A percentile compares a stretch with the other conserved stretches of the same genome.
These are phyloP conservation scores for Citrus sinensis DNA, from an alignment of 345 rosid species.

Conservation along the genomic window DNA sequence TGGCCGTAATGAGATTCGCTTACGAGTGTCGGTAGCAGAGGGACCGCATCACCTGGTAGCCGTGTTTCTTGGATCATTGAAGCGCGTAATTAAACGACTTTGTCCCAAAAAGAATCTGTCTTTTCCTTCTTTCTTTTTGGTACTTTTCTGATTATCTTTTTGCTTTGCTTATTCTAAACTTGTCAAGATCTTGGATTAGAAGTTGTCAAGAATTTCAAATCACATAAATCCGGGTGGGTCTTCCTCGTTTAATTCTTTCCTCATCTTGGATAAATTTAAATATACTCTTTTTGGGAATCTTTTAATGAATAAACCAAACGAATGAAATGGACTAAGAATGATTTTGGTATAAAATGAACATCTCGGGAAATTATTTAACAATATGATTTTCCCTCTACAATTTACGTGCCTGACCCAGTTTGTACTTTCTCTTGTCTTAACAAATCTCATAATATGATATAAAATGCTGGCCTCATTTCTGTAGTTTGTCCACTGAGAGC, in stretches of 20 bases:
- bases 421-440: background rate
- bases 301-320: background rate
- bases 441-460: background rate
- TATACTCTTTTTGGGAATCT: background rate
- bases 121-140: background rate
- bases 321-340: background rate
- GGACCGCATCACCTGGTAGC: background rate
- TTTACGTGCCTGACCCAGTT: background rate
- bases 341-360: background rate
- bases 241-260: background rate
- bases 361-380: background rate
- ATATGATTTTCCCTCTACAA: background rate
- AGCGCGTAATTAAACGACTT: background rate
- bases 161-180: background rate
- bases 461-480: background rate
- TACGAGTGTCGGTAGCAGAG: conserved; percentile 1
- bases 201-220: background rate
- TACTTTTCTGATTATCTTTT: background rate
- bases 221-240: background rate
- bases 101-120: background rate
- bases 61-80: background rate
- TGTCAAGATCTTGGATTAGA: background rate
- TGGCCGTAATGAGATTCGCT: background rate
- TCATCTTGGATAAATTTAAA: too few relatives aligned
- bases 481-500: background rate